phyloP scores from a whole-genome alignment of 352 stramenopile genomes.

The Globisporangium cystogenes region DNA sequence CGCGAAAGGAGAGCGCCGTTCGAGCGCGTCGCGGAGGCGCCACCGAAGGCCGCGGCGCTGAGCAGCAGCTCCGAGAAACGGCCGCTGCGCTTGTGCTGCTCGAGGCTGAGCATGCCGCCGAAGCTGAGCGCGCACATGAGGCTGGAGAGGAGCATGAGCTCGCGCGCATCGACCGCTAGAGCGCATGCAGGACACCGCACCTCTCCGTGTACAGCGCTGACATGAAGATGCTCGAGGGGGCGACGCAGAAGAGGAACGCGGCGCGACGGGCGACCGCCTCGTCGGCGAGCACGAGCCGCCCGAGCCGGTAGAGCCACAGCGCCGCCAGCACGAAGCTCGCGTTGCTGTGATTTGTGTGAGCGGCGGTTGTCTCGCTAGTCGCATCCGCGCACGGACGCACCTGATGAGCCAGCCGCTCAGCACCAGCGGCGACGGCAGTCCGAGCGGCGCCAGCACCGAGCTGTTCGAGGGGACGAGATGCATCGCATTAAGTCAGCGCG shows the following conservation, averaged over 20 bases:
- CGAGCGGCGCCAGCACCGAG: slow-evolving; percentile 16
- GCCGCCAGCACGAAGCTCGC: slow-evolving; percentile 63
- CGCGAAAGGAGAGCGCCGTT: slow-evolving; percentile 74
- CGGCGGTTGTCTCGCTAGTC: too few relatives aligned
- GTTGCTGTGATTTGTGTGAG: too few relatives aligned
- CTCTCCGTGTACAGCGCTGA: slow-evolving; percentile 77
- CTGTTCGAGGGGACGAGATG: background rate
- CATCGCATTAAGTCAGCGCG: background rate
- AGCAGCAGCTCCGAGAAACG: slow-evolving; percentile 26
- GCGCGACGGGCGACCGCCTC: slow-evolving; percentile 49
- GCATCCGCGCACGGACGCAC: slow-evolving; percentile 5
- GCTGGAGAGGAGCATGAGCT: slow-evolving; percentile 20
- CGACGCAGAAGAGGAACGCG: slow-evolving; percentile 71
- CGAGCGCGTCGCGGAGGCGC: slow-evolving; percentile 61
- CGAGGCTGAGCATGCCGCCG: slow-evolving; percentile 61
- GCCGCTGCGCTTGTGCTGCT: slow-evolving; percentile 19
- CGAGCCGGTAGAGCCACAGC: slow-evolving; percentile 65
- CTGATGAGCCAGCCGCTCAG: slow-evolving; percentile 51
- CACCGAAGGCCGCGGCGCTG: slow-evolving; percentile 51
- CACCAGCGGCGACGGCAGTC: slow-evolving; percentile 16
- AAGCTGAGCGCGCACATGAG: slow-evolving; percentile 81
- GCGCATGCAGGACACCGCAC: too few relatives aligned
- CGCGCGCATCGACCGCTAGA: too few relatives aligned
- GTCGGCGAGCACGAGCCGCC: slow-evolving; percentile 43
- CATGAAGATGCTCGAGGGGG: slow-evolving; percentile 82